A percentile compares a stretch with the other conserved stretches of the same genome.
Conservation (phyloP, 2,329 filamentous ascomycete species). For the Ophiostoma quercus region DNA sequence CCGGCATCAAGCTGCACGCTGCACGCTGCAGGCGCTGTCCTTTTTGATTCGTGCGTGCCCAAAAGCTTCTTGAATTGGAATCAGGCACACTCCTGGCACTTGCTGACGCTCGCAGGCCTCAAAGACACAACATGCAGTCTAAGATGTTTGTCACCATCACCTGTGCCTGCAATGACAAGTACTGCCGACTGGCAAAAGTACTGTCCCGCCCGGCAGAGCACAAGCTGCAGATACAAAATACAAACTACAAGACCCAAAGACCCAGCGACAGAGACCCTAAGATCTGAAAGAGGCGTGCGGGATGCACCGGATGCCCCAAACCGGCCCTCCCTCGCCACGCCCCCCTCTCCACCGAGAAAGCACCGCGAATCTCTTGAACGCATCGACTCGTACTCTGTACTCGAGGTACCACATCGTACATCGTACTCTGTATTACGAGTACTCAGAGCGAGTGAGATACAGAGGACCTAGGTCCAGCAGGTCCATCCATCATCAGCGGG, state of each 20-base stretch:
- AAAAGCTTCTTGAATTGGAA: background rate
- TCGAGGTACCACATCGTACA: no score
- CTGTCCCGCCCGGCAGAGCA: background rate
- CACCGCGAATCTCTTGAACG: background rate
- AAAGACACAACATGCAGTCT: background rate
- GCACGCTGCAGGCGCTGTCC: background rate
- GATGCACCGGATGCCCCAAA: conserved; percentile 5
- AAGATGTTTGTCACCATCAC: background rate
- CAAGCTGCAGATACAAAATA: no score
- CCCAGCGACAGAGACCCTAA: background rate
- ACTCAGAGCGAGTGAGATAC: background rate
- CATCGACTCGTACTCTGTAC: background rate
- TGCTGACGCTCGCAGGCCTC: background rate
- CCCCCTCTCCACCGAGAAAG: conserved; percentile 9
- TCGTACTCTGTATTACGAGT: no score
- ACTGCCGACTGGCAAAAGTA: background rate
- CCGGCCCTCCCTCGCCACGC: conserved; percentile 4
- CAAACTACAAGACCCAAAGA: background rate
- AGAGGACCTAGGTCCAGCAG: no score
- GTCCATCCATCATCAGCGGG: background rate
- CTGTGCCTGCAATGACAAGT: background rate
- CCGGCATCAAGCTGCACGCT: background rate
- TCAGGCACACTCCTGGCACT: background rate
- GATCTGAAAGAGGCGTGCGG: background rate
- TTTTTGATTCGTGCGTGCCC: background rate